Evolutionary conservation across 768 basidiomycete genomes (phyloP), one percentile per base, ranked within the genome.

Genomic region (Melanogaster broomeanus): DNA sequence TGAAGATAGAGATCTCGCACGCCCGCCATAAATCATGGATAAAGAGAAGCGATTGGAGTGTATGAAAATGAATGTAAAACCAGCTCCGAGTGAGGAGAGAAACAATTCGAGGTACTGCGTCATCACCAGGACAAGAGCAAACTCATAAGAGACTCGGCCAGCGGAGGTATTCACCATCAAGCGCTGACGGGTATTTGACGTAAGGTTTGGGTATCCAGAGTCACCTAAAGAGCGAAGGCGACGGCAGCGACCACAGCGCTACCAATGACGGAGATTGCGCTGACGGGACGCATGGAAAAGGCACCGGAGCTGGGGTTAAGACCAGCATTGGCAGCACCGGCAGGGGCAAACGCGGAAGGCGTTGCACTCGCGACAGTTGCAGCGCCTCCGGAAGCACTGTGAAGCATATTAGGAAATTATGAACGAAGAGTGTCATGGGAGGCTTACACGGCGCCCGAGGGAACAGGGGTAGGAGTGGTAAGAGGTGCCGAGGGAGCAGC

Each of bases 151-250:
- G 46, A 67, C 46, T 58, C 74, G 55, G 64, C 77, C 78, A 43
- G 76, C 73, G 25, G 61, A 37, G 59, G 77, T 71, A 57, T 61
- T 58, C 59, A 24, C 76, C 72, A 39, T 60, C 53, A 22, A 49
- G 61, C 51, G 81, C 67, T 41, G 71, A 74, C 52, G 77, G 67
- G 77, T 80, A 53, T 46, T 52, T 30, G 53, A 51, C 28, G 16
- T n/a, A n/a, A n/a, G n/a, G n/a, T 38, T 39, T 45, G 51, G 50
- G 45, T 46, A 51, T 59, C 42, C 24, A 51, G 3, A 4, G 42
- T 50, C 46, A 33, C 33, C 61, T 49, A 70, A 11, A 72, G 38
- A 13, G 51, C 13, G 39, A 73, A 59, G 49, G 51, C 61, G 35
- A 59, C 40, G 42, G 61, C 38, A 18, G 61, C 61, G 19, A 62